Percentiles rank a stretch among this genome's conserved stretches.
These are phyloP conservation scores for Diaporthe sp. DNA, from an alignment of 2,329 filamentous ascomycete genomes.

Conservation along the genomic window DNA sequence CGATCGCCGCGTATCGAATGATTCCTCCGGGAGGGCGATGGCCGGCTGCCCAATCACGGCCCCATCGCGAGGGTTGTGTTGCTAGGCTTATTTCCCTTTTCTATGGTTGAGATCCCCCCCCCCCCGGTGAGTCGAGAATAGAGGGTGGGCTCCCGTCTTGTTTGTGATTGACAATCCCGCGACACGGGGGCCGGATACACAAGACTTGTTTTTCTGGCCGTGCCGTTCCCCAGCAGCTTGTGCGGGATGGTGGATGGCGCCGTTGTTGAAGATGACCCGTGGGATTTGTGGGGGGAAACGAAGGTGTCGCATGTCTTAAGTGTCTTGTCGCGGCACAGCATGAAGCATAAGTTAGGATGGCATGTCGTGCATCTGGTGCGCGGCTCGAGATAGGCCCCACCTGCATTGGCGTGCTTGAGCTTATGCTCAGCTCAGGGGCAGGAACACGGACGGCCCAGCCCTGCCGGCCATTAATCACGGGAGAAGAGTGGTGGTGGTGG, in stretches of 20 bases:
- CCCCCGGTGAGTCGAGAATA: background rate
- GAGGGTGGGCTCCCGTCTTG: background rate
- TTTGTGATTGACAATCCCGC: slow-evolving; percentile 8
- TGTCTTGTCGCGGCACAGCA: slow-evolving; percentile 24
- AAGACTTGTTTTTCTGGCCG: background rate
- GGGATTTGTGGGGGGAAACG: background rate
- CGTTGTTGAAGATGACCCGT: background rate
- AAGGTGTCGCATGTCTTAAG: slow-evolving; percentile 5
- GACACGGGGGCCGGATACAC: background rate
- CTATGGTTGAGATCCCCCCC: background rate
- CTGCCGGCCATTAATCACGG: background rate
- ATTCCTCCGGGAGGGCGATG: background rate
- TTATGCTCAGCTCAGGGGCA: slow-evolving; percentile 36
- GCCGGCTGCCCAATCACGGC: background rate
- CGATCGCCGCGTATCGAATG: slow-evolving; percentile 9
- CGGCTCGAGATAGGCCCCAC: slow-evolving; percentile 23
- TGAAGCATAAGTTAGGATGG: slow-evolving; percentile 27
- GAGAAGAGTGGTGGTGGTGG: background rate
- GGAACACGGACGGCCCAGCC: slow-evolving; percentile 8
- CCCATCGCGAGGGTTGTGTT: background rate
- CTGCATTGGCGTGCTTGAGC: slow-evolving; percentile 18
- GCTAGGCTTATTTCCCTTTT: background rate
- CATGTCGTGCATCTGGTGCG: slow-evolving; percentile 22
- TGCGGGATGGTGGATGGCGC: background rate
- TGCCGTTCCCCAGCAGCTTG: background rate